Percentiles rank a stretch among this genome's conserved stretches.
Conservation (phyloP, 306 rosid genomes). For the Gillenia trifoliata region DNA sequence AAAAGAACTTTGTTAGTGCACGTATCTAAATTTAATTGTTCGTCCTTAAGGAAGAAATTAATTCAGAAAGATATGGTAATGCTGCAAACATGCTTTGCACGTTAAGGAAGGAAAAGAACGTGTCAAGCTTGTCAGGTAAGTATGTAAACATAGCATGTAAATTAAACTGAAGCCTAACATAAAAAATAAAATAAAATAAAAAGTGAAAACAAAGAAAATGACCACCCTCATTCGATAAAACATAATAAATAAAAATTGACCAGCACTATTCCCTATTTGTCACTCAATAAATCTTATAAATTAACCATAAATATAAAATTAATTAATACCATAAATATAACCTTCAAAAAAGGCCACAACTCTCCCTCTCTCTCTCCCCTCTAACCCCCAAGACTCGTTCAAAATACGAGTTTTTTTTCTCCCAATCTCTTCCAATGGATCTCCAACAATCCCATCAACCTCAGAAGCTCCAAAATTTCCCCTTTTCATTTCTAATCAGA, state of each 20-base stretch:
- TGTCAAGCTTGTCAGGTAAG: background rate
- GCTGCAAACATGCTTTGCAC: background rate
- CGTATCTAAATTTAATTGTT: too few species aligned
- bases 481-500: conserved; percentile 23
- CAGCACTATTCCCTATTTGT: background rate
- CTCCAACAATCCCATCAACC: conserved; percentile 29
- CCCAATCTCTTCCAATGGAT: conserved; percentile 33
- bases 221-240: background rate
- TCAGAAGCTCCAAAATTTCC: conserved; percentile 9
- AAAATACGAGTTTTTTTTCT: background rate
- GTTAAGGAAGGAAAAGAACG: background rate
- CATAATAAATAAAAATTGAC: background rate
- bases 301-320: background rate
- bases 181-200: too few species aligned
- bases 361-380: too few species aligned
- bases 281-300: background rate
- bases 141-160: background rate
- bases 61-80: background rate
- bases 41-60: too few species aligned
- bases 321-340: background rate
- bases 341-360: background rate
- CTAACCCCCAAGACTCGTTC: conserved; percentile 7
- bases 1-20: background rate
- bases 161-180: background rate
- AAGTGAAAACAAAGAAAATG: background rate